Evolutionary conservation across 2,329 filamentous ascomycete genomes (phyloP).

Genomic region (Apiospora rasikravindrae): DNA sequence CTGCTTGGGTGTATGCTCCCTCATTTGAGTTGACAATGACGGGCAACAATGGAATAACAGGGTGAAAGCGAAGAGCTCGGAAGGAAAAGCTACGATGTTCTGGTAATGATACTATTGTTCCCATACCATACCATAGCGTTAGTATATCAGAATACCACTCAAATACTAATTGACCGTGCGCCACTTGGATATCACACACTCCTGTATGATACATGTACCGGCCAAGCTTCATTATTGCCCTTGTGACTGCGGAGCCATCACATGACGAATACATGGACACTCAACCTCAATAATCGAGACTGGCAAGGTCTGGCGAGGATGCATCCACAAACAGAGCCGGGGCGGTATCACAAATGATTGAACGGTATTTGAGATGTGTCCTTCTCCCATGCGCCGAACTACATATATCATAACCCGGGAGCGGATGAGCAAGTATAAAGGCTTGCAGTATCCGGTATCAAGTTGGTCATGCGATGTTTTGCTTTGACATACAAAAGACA

Average conservation of each 20-base stretch:
- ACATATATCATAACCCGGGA: too few relatives aligned
- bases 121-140: not conserved
- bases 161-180: not conserved
- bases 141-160: constrained; percentile 3
- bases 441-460: not conserved
- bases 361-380: not conserved
- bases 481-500: not conserved
- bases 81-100: not conserved
- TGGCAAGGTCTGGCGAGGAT: not conserved
- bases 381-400: too few relatives aligned
- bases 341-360: not conserved
- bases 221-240: not conserved
- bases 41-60: not conserved
- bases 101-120: not conserved
- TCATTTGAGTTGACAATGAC: not conserved
- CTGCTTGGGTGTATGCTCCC: not conserved
- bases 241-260: not conserved
- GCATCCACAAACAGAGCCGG: not conserved
- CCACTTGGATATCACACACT: not conserved
- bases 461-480: not conserved
- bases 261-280: not conserved
- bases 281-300: not conserved
- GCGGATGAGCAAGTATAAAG: not conserved
- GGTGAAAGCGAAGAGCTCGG: not conserved
- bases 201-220: not conserved